A percentile compares a stretch with the other conserved stretches of the same genome.
These are phyloP conservation scores for Spathaspora gorwiae DNA, from an alignment of 805 yeast genomes.

Conservation along the genomic window DNA sequence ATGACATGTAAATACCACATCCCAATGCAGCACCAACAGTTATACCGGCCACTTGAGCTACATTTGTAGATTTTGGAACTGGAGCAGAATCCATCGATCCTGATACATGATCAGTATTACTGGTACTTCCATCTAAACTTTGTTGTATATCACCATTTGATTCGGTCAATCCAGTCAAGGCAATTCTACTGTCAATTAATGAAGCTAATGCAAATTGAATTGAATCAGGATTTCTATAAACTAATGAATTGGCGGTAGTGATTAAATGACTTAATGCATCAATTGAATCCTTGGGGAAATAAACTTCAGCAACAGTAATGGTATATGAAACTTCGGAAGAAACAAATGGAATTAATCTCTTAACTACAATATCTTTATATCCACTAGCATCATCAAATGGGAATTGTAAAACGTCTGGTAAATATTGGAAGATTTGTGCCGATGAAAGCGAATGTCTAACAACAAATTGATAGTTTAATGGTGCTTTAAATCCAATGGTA, in stretches of 20 bases:
- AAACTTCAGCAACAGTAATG: conserved; percentile 84
- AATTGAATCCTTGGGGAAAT: conserved; percentile 60
- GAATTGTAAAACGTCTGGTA: conserved; percentile 66
- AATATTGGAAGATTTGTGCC: conserved; percentile 79
- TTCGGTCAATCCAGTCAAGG: conserved; percentile 41
- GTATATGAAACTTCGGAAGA: conserved; percentile 52
- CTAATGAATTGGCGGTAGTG: conserved; percentile 45
- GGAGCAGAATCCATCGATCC: conserved; percentile 32
- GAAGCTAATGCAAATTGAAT: conserved; percentile 55
- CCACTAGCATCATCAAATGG: conserved; percentile 45
- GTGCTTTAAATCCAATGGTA: conserved; percentile 72
- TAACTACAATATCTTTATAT: conserved; percentile 50
- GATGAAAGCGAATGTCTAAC: conserved; percentile 68
- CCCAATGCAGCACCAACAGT: conserved; percentile 83
- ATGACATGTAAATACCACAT: conserved; percentile 57
- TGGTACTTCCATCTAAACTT: conserved; percentile 10
- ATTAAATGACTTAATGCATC: conserved; percentile 47
- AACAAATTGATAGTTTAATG: conserved; percentile 80
- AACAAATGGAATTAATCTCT: conserved; percentile 71
- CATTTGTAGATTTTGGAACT: conserved; percentile 13
- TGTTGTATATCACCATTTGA: not conserved
- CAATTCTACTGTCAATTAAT: conserved; percentile 70
- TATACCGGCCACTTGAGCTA: conserved; percentile 62
- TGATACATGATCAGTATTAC: not conserved
- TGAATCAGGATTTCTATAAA: conserved; percentile 57